phyloP scores from a whole-genome alignment of 129 eudicot genomes.

The Scalesia atractyloides region DNA sequence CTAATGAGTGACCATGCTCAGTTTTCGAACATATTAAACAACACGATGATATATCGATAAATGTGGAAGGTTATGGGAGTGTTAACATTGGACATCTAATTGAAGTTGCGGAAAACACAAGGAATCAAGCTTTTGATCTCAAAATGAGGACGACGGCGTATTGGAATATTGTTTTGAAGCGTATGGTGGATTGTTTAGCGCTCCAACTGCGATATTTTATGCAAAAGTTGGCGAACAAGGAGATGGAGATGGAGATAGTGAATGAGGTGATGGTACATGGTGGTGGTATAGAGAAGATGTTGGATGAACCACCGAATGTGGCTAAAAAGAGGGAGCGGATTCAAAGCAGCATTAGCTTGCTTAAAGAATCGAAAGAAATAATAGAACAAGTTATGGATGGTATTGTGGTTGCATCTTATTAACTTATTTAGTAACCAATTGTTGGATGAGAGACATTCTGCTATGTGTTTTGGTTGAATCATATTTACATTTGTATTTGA shows the following conservation, averaged over 20 bases:
- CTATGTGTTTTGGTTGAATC: background rate
- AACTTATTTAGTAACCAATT: background rate
- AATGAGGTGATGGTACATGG: constrained; percentile 20
- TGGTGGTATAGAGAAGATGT: constrained; percentile 38
- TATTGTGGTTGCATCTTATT: background rate
- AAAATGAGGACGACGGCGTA: constrained; percentile 42
- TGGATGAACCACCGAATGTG: constrained; percentile 26
- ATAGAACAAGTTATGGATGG: constrained; percentile 15
- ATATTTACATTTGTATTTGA: no score
- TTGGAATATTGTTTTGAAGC: constrained; percentile 36
- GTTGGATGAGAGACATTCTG: background rate
- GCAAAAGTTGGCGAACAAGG: constrained; percentile 24
- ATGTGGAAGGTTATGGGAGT: constrained; percentile 11
- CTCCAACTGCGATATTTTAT: constrained; percentile 23
- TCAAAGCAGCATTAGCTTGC: constrained; percentile 26
- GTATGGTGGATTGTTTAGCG: constrained; percentile 37
- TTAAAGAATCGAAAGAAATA: constrained; percentile 31
- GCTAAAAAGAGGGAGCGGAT: constrained; percentile 31
- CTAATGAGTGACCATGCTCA: constrained; percentile 12
- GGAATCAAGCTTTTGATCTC: constrained; percentile 38
- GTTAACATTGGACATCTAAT: constrained; percentile 17
- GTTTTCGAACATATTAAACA: no score
- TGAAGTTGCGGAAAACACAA: background rate
- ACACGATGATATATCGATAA: no score
- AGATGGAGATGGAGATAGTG: constrained; percentile 27